Conservation (phyloP, 148 eudicot species). For the Chenopodium formosanum region DNA sequence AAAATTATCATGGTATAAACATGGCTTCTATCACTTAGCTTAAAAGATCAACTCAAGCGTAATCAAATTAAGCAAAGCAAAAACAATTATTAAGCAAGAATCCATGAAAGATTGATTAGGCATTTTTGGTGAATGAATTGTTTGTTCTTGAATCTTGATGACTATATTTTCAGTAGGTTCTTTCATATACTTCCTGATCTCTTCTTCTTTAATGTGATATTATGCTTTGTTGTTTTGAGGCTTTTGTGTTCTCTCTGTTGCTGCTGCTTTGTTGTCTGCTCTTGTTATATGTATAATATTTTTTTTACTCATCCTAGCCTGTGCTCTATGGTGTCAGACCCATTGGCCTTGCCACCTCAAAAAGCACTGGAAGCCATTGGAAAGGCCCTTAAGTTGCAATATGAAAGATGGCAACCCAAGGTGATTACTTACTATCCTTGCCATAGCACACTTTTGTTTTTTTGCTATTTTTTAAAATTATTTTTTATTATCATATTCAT, state of each 20-base stretch:
- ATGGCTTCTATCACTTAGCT: no score
- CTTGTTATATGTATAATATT: background rate
- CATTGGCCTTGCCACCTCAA: slow-evolving; percentile 88
- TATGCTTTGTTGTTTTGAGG: slow-evolving; percentile 7
- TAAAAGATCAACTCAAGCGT: no score
- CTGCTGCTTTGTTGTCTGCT: background rate
- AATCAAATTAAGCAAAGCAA: no score
- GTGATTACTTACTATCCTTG: slow-evolving; percentile 34
- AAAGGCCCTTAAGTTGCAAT: slow-evolving; percentile 73
- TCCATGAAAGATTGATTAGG: background rate
- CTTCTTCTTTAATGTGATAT: background rate
- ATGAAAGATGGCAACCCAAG: slow-evolving; percentile 97
- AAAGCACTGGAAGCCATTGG: slow-evolving; percentile 95
- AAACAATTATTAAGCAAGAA: no score
- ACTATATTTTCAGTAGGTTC: background rate
- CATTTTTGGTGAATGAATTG: background rate
- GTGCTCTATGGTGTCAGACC: slow-evolving; percentile 49
- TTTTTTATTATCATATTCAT: no score
- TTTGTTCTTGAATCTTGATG: background rate
- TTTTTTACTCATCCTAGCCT: background rate
- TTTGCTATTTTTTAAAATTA: no score
- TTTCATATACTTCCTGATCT: no score
- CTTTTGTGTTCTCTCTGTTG: background rate
- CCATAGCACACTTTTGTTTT: background rate
- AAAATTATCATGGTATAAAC: no score